Evolutionary conservation across 2,329 filamentous ascomycete genomes (phyloP), one percentile per base, ranked within the genome.

Genomic region (Beauveria brongniartii): DNA sequence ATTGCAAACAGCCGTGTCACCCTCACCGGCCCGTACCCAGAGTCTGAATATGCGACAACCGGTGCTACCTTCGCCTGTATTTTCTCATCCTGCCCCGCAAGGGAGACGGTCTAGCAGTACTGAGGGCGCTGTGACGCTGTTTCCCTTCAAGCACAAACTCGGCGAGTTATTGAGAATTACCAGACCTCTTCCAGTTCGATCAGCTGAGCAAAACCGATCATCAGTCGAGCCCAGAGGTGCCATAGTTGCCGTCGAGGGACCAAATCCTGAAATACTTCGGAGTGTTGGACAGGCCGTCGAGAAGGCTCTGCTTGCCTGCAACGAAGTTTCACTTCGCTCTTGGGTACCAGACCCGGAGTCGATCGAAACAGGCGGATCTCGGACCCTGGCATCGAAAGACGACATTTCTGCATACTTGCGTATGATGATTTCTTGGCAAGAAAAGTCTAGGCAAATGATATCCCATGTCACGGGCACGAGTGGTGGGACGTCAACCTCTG

Each of bases 221-320:
- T 64, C 64, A 1, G 70, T 73, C 62, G 74, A 78, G 66, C 76
- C 78, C 7, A 83, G 92, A n/a, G 92, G 93, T 0, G 84, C 89
- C 0, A 82, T 97, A 43, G 87, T 97, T 64, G 88, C 90, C 0
- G 77, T 97, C 30, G 93, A 97, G 72, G 92, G 92, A 1, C 80
- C 88, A 20, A 82, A 87, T 61, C 65, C 71, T 7, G 68, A 69
- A n/a, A 66, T 82, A 24, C 69, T 83, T 10, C 72, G 76, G 1
- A 78, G 82, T 10, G 83, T 90, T 4, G 86, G 90, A 3, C 75
- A 80, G 3, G 81, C 83, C 20, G 83, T 96, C 22, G 81, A 88
- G 59, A 78, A 80, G 40, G 87, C 86, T 66, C 77, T 96, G 48
- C 65, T 69, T 2, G 71, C 71, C 6, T 75, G 75, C 14, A 72